Conservation (phyloP, 1,139 yeast genomes). For the Kurtzmaniella quercitrusa region DNA sequence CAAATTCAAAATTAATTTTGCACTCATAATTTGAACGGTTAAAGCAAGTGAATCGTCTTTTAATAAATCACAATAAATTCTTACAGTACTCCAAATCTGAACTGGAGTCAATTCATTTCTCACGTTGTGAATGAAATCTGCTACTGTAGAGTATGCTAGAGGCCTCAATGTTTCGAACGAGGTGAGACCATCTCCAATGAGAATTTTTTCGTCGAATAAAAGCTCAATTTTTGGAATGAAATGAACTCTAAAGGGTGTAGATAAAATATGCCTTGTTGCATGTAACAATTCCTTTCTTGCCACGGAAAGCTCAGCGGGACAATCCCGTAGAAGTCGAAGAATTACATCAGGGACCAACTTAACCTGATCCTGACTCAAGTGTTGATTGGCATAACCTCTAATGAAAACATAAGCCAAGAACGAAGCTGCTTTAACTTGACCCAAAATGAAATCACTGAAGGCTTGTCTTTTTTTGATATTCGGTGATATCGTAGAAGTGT, state of each 20-base stretch:
- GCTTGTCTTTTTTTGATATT: slow-evolving; percentile 74
- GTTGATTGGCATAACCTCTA: slow-evolving; percentile 72
- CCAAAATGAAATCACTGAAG: slow-evolving; percentile 83
- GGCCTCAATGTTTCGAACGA: slow-evolving; percentile 85
- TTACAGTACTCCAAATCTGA: slow-evolving; percentile 86
- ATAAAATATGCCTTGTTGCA: slow-evolving; percentile 89
- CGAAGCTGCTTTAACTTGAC: slow-evolving; percentile 97
- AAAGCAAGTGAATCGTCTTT: slow-evolving; percentile 81
- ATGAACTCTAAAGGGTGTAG: slow-evolving; percentile 78
- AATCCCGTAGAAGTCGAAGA: slow-evolving; percentile 82
- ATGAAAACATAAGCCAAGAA: slow-evolving; percentile 89
- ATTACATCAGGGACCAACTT: slow-evolving; percentile 80
- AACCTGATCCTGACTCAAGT: slow-evolving; percentile 59
- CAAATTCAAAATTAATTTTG: slow-evolving; percentile 78
- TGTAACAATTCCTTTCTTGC: slow-evolving; percentile 91
- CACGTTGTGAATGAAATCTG: slow-evolving; percentile 92
- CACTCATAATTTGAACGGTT: slow-evolving; percentile 96
- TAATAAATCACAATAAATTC: slow-evolving; percentile 74
- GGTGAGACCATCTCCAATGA: slow-evolving; percentile 91
- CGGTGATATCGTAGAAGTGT: slow-evolving; percentile 51
- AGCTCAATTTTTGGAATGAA: slow-evolving; percentile 85
- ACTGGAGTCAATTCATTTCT: slow-evolving; percentile 78
- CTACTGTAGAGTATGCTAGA: slow-evolving; percentile 91
- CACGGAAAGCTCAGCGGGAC: slow-evolving; percentile 92
- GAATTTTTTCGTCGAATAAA: slow-evolving; percentile 78